phyloP scores from a whole-genome alignment of 148 eudicot genomes.

The Nepenthes mirabilis region DNA sequence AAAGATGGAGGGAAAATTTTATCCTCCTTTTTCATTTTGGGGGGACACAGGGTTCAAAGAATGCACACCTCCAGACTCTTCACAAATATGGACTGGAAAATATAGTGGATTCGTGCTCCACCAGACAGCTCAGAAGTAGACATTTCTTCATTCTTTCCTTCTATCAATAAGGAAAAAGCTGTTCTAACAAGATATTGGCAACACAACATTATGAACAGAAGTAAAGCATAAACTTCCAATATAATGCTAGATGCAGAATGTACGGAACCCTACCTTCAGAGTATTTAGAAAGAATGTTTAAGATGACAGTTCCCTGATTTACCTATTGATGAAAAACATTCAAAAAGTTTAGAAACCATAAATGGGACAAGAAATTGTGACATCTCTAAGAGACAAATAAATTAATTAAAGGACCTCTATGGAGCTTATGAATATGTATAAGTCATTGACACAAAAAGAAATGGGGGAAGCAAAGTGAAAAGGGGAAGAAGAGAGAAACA shows the following conservation, averaged over 20 bases:
- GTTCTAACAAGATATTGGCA: slow-evolving; percentile 18
- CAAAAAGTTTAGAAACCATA: background rate
- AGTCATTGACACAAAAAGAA: too few species aligned
- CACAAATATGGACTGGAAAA: slow-evolving; percentile 88
- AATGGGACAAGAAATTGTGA: too few species aligned
- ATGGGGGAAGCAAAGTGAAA: too few species aligned
- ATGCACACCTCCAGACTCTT: slow-evolving; percentile 81
- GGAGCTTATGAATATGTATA: too few species aligned
- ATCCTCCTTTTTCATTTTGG: background rate
- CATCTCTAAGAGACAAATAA: too few species aligned
- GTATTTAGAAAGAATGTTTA: slow-evolving; percentile 83
- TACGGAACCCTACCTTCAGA: slow-evolving; percentile 47
- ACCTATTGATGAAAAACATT: slow-evolving; percentile 32
- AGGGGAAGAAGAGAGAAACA: too few species aligned
- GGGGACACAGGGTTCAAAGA: background rate
- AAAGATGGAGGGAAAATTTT: background rate
- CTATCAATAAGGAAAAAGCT: slow-evolving; percentile 92
- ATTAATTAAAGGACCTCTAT: too few species aligned
- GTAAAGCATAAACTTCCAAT: background rate
- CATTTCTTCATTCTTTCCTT: slow-evolving; percentile 91
- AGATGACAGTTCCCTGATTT: slow-evolving; percentile 76
- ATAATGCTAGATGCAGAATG: background rate
- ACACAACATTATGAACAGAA: background rate
- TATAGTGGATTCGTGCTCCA: slow-evolving; percentile 92
- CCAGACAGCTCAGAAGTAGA: slow-evolving; percentile 96